A percentile compares a stretch with the other conserved stretches of the same genome.
phyloP scores from a whole-genome alignment of 2,329 filamentous ascomycete genomes.

The Apiospora hydei region DNA sequence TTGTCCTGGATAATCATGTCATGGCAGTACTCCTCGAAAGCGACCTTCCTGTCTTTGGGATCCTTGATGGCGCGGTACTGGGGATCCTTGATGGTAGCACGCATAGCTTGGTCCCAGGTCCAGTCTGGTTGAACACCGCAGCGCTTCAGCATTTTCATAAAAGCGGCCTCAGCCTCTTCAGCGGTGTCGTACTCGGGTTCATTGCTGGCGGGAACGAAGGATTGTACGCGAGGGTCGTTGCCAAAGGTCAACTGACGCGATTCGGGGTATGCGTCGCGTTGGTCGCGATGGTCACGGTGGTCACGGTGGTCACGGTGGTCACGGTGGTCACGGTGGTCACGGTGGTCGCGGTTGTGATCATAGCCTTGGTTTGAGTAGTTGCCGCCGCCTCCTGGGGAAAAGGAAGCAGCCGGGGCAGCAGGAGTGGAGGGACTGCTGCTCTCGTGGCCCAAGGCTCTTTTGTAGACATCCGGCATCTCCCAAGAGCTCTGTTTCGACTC shows the following conservation, averaged over 20 bases:
- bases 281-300: slow-evolving; percentile 45
- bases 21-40: slow-evolving; percentile 94
- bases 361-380: slow-evolving; percentile 37
- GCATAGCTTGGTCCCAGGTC: slow-evolving; percentile 90
- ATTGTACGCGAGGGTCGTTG: slow-evolving; percentile 62
- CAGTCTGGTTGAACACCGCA: slow-evolving; percentile 89
- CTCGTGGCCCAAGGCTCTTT: slow-evolving; percentile 72
- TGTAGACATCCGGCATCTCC: slow-evolving; percentile 89
- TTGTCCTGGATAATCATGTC: slow-evolving; percentile 92
- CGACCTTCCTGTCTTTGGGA: slow-evolving; percentile 85
- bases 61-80: slow-evolving; percentile 94
- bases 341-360: slow-evolving; percentile 26
- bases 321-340: slow-evolving; percentile 40
- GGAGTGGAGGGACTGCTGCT: slow-evolving; percentile 52
- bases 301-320: slow-evolving; percentile 47
- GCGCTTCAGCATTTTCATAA: slow-evolving; percentile 86
- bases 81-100: slow-evolving; percentile 84
- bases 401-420: slow-evolving; percentile 54
- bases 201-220: slow-evolving; percentile 67
- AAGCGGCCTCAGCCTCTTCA: slow-evolving; percentile 92
- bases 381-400: slow-evolving; percentile 50
- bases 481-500: slow-evolving; percentile 92
- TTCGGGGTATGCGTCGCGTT: slow-evolving; percentile 54
- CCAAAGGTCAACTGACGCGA: slow-evolving; percentile 65
- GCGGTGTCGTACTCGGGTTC: slow-evolving; percentile 81